These are phyloP conservation scores for Solanum medicagineum DNA, from an alignment of 257 asterid species.

Conservation along the genomic window DNA sequence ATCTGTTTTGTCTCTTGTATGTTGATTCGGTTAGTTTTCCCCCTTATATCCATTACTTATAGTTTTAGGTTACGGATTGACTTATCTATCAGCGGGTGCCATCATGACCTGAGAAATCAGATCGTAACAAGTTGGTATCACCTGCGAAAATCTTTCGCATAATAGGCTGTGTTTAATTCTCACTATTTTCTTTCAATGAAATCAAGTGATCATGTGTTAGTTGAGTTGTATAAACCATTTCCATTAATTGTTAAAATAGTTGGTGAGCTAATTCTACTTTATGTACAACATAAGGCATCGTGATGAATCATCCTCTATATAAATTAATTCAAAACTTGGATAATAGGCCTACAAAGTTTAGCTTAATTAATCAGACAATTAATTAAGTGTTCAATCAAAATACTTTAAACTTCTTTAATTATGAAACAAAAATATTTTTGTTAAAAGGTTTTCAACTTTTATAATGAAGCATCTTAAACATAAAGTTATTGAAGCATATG, in stretches of 20 bases:
- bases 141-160: neutral
- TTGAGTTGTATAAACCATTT: conserved; percentile 10
- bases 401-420: neutral
- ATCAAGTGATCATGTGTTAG: conserved; percentile 15
- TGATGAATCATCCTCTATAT: conserved; percentile 6
- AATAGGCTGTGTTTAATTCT: neutral
- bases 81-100: too few species aligned
- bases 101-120: too few species aligned
- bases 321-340: neutral
- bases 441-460: neutral
- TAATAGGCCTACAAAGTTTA: neutral
- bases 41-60: too few species aligned
- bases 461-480: neutral
- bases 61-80: too few species aligned
- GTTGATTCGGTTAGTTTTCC: too few species aligned
- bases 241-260: conserved; percentile 11
- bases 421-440: neutral
- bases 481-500: conserved; percentile 1
- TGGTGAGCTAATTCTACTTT: conserved; percentile 21
- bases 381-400: neutral
- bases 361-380: neutral
- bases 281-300: neutral
- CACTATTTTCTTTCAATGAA: neutral
- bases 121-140: neutral
- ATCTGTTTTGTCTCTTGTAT: too few species aligned